Base-by-base conservation (phyloP, 148 eudicot genomes). In the Chenopodium suecicum region DNA sequence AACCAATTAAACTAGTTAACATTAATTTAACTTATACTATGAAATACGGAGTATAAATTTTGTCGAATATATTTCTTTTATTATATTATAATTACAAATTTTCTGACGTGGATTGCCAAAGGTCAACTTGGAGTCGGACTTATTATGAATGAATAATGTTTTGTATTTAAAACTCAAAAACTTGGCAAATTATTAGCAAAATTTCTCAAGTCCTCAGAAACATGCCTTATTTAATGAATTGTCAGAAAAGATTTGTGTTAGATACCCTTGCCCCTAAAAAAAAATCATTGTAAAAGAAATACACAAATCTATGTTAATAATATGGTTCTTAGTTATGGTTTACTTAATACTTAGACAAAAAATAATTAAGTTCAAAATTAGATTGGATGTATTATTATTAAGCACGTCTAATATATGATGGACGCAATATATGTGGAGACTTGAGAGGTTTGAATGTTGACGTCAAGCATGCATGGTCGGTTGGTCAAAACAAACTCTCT, bases 391-490 rank as follows among this genome's bases (percentile, higher is more conserved):
- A 6, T 41, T 41, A 41, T 41, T 56, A 34, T 75, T 75, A 17
- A 17, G 67, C 37, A 58, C 54, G 54, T 50, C 29, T 73, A 56
- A 14, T 27, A 27, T 27, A 27, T 0, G 78, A 75, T 60, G 67
- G 37, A 29, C 31, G 14, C 6, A 56, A 75, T 41, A 41, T 41
- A 41, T 29, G 47, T 19, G 48, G 78, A 58, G 37, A 5, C 32
- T 75, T 27, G n/a, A 75, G 56, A 5, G 23, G 16, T 62, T 63
- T 77, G 58, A 64, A 77, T 65, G 31, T 41, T 64, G 31, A n/a
- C 54, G 27, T 63, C 56, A 77, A 77, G 22, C 32, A 41, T 77
- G 22, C 32, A 41, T 77, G 79, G 79, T 63, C 69, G 70, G 70
- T 44, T 62, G 70, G 79, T 77, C 70, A 77, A 77, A 37, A 2